These are phyloP conservation scores for Bipolaris sorokiniana DNA, from an alignment of 2,329 filamentous ascomycete species.

Conservation along the genomic window DNA sequence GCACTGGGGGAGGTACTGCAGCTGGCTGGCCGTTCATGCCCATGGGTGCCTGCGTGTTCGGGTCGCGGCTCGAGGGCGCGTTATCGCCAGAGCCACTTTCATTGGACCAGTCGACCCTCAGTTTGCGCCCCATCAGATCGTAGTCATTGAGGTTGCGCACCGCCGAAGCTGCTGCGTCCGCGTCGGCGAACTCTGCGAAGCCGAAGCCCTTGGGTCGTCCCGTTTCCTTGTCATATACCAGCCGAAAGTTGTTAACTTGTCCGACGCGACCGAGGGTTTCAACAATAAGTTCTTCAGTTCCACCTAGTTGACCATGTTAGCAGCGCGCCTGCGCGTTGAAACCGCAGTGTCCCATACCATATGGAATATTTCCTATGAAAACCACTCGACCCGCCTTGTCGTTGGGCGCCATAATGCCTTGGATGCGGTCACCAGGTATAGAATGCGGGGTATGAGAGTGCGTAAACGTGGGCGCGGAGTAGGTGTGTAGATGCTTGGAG, in stretches of 20 bases:
- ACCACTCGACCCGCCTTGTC: slow-evolving; percentile 80
- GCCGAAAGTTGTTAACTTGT: slow-evolving; percentile 86
- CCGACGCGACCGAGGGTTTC: slow-evolving; percentile 92
- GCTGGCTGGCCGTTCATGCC: slow-evolving; percentile 41
- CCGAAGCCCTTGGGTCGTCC: slow-evolving; percentile 95
- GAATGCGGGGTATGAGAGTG: background rate
- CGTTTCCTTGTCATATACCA: slow-evolving; percentile 95
- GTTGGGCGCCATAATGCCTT: slow-evolving; percentile 40
- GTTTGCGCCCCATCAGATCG: slow-evolving; percentile 92
- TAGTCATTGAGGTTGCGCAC: slow-evolving; percentile 95
- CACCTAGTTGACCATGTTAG: slow-evolving; percentile 61
- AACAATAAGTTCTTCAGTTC: slow-evolving; percentile 94
- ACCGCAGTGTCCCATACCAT: slow-evolving; percentile 62
- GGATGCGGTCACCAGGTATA: background rate
- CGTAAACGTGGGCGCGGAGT: background rate
- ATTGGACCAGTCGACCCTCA: slow-evolving; percentile 95
- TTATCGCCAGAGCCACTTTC: slow-evolving; percentile 75
- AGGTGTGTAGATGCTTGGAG: background rate
- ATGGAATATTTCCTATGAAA: slow-evolving; percentile 87
- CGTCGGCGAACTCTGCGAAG: slow-evolving; percentile 93
- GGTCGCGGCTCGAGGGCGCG: slow-evolving; percentile 54
- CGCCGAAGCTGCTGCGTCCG: slow-evolving; percentile 88
- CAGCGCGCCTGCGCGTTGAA: slow-evolving; percentile 7
- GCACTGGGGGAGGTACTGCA: slow-evolving; percentile 42
- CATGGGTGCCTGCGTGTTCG: slow-evolving; percentile 47